Percentiles rank a stretch among this genome's conserved stretches.
phyloP scores from a whole-genome alignment of 2,329 filamentous ascomycete genomes.

The Neonectria faginata region DNA sequence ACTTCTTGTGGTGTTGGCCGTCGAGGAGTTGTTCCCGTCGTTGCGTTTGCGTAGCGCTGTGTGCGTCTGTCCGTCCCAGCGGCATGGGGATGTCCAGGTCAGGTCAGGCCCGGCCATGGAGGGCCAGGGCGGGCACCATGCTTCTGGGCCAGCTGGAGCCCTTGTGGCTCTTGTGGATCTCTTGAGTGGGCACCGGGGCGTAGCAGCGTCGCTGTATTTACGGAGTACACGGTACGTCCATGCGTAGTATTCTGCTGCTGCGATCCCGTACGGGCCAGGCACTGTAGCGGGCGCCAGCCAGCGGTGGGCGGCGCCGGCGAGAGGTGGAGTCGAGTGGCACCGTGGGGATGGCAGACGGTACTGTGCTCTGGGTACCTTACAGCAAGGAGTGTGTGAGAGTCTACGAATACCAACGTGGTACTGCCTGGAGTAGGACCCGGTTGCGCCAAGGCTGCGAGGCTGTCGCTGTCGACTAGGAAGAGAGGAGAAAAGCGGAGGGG shows the following conservation, averaged over 20 bases:
- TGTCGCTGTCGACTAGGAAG: neutral
- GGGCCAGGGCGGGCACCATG: constrained; percentile 30
- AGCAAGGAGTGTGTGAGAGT: neutral
- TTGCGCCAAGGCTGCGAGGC: neutral
- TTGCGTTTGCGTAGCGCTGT: neutral
- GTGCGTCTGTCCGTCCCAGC: constrained; percentile 34
- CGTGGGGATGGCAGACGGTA: neutral
- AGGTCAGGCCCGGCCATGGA: constrained; percentile 37
- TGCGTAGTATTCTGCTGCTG: constrained; percentile 4
- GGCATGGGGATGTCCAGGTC: constrained; percentile 40
- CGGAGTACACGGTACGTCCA: no score
- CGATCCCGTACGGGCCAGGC: constrained; percentile 11
- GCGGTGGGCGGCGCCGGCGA: constrained; percentile 27
- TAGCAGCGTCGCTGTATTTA: constrained; percentile 22
- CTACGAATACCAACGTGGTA: neutral
- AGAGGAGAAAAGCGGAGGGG: neutral
- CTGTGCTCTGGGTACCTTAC: neutral
- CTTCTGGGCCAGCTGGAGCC: constrained; percentile 10
- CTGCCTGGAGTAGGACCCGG: neutral
- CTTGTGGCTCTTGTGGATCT: neutral
- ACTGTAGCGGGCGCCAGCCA: constrained; percentile 26
- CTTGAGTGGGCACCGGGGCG: constrained; percentile 25
- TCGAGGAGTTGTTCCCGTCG: constrained; percentile 9
- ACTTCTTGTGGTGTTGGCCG: constrained; percentile 15
- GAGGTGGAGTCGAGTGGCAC: constrained; percentile 34